Base-by-base conservation (phyloP, 345 rosid species). In the Gossypium mustelinum region DNA sequence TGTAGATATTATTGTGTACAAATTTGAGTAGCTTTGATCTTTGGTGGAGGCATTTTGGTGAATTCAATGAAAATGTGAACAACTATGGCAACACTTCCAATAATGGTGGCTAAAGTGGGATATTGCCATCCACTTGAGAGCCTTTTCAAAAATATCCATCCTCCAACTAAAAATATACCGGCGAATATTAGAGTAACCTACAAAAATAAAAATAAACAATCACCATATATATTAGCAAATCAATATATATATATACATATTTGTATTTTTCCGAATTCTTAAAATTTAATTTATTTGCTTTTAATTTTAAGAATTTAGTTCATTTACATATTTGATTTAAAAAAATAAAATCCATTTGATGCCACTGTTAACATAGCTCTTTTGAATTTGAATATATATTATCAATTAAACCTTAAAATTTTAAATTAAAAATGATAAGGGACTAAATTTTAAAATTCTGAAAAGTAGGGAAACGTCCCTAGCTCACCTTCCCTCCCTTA, bases 321-420 rank as follows among this genome's bases (percentile, higher is more conserved):
- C 41, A 34, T 34, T 34, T 34, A 4, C 39, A 0, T 34, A 1
- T 34, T 34, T 4, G 1, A 34, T 34, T 34, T 34, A 34, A 34
- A 5, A 34, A 5, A 34, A 34, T 34, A 34, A 34, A 34, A 34
- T 34, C 0, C 0, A 34, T 34, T 34, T 34, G 1, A 34, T 34
- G 7, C 1, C 1, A 1, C 7, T 34, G 5, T 5, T 5, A 34
- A 34, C 0, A 5, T 1, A 34, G 1, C 1, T 34, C 1, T 0
- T 34, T 34, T 5, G 41, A 34, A 34, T 34, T 34, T 34, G 1
- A 34, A 34, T 34, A 34, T 34, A 7, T 34, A 6, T 34, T 34
- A 34, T 34, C 41, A 34, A 34, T 34, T 34, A 34, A 34, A 5
- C 1, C 6, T 34, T 5, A 34, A 34, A 34, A 5, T 34, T 34